Base-by-base conservation (phyloP, 2,329 filamentous ascomycete species). In the Epichloe hybrida region DNA sequence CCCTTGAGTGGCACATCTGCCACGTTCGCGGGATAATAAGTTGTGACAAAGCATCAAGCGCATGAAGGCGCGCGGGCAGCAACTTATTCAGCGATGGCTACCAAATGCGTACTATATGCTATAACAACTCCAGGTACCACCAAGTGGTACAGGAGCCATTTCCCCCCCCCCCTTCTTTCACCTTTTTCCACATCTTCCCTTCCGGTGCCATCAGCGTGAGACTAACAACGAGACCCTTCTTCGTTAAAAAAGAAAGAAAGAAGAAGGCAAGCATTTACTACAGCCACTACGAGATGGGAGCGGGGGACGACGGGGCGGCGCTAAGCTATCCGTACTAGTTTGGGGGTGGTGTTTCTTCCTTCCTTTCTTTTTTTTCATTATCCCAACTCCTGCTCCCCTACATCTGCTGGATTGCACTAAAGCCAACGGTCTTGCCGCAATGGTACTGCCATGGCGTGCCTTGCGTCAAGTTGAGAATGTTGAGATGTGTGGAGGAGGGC, bases 401-500 rank as follows among this genome's bases (percentile, higher is more conserved):
- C 40, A 21, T 42, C 21, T 27, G 40, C 12, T 42, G 40, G 40
- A 41, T 20, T n/a, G 21, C 46, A 40, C 36, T 12, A 48, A 20
- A 4, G 20, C 46, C 23, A 48, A 38, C 27, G 12, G 36, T 27
- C 35, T 27, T 36, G 20, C 17, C 35, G 31, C 37, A 15, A 12
- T 23, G 1, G 15, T 27, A 8, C 27, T 4, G 17, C 12, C 36
- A 49, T 37, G 38, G 39, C 27, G 47, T 49, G 47, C 47, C 38
- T 49, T 37, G 47, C 47, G 37, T 49, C 47, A 49, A 27, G 21
- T 9, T 49, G 38, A 31, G 27, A 20, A 23, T 43, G 38, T 20
- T 21, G 3, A 42, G 37, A 48, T 38, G 46, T 48, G 46, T 40
- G 46, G 46, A 48, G 38, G 20, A 40, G 46, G 46, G n/a, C 37